Evolutionary conservation across 208 protist genomes (phyloP), one percentile per base, ranked within the genome.

Genomic region (Acanthamoeba sp.): DNA sequence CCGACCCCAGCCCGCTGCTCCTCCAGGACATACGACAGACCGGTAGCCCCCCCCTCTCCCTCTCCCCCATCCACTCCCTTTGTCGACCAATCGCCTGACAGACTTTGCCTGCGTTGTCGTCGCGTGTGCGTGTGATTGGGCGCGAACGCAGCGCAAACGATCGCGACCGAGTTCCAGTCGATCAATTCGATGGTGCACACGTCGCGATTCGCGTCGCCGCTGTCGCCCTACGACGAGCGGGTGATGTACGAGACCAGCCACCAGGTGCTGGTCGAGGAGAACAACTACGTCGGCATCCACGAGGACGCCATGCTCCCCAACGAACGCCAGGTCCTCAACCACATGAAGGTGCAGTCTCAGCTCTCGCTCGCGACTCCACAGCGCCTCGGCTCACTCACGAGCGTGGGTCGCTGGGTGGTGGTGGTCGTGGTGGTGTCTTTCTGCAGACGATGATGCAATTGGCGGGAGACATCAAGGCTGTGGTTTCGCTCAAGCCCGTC

Each of bases 121-220:
- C 59, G 59, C 59, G 20, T 66, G 20, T 20, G 3, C 32, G 29
- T 73, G 32, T 73, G 6, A 73, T 29, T 38, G n/a, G 20, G 24
- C 20, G 59, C 59, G 24, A 66, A 66, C 24, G 20, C 64, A 73
- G 78, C 78, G 20, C 78, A 87, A 87, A 87, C 78, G 20, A 87
- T 87, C 7, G 78, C 78, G 50, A 59, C 50, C 4, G 78, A 87
- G 42, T 59, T 87, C 45, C 78, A 87, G 20, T 50, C 40, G 29
- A 57, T 87, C 38, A 87, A 87, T 29, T 20, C 78, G 38, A 87
- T 87, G 38, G 34, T 87, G 10, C 78, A 87, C 42, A 87, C 78
- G n/a, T 87, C 78, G 22, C 40, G 78, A 3, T 87, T 87, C 50
- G 40, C 78, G 24, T 87, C 78, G 45, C 78, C 78, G 16, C 78